Evolutionary conservation across 345 rosid genomes (phyloP).

Genomic region (Fremontodendron californicum): DNA sequence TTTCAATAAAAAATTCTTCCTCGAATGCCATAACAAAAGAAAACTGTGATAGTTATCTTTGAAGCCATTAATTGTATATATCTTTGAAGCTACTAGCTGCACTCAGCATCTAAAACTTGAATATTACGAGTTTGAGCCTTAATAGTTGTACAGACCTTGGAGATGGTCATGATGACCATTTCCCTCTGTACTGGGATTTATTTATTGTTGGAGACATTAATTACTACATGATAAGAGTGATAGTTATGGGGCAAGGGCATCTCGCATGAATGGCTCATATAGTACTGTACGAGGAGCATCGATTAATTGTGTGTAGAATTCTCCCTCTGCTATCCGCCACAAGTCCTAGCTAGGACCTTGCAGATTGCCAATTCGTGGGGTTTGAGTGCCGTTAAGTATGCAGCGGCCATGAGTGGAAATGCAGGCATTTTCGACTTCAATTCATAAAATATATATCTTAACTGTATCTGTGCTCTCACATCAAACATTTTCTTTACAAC

Average conservation of each 20-base stretch:
- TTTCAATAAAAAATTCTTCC: constrained; percentile 56
- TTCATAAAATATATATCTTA: background rate
- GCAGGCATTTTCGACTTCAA: background rate
- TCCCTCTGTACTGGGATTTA: too few species aligned
- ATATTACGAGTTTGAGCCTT: too few species aligned
- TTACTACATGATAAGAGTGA: background rate
- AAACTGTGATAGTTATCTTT: too few species aligned
- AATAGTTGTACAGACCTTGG: too few species aligned
- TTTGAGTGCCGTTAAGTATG: background rate
- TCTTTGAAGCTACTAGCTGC: too few species aligned
- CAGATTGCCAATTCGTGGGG: background rate
- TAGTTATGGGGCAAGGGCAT: background rate
- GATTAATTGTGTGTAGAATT: background rate
- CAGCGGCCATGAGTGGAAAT: background rate
- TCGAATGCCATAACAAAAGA: constrained; percentile 72
- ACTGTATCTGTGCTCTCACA: background rate
- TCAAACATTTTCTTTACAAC: background rate
- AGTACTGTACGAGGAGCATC: background rate
- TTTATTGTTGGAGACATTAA: background rate
- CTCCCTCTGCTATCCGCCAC: background rate
- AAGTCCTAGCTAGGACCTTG: background rate
- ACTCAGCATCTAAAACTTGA: too few species aligned
- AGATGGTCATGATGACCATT: too few species aligned
- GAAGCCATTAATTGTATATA: too few species aligned
- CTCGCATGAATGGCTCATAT: background rate